Percentiles rank a stretch among this genome's conserved stretches.
Evolutionary conservation across 768 basidiomycete genomes (phyloP).

Genomic region (Suillus bovinus): DNA sequence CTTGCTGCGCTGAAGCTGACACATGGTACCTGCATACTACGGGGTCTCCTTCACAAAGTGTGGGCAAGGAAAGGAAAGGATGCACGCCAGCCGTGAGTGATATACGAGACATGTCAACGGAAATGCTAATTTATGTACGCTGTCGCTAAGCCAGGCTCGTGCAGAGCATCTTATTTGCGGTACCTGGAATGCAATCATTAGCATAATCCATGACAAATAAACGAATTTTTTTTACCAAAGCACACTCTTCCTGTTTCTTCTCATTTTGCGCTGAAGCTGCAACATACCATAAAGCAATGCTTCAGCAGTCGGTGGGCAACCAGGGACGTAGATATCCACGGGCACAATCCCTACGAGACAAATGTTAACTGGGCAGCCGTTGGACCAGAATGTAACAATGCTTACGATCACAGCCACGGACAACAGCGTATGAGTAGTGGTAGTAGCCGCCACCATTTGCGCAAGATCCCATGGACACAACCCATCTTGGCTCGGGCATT

Average conservation of each 20-base stretch:
- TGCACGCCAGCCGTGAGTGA: background rate
- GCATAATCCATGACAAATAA: background rate
- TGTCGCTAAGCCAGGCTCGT: constrained; percentile 20
- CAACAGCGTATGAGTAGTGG: constrained; percentile 98
- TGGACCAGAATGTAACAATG: constrained; percentile 17
- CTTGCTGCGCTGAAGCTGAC: background rate
- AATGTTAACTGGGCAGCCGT: background rate
- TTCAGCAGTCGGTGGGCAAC: constrained; percentile 95
- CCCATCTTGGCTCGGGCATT: constrained; percentile 99
- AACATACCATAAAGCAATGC: constrained; percentile 96
- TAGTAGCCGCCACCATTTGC: constrained; percentile 98
- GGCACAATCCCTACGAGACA: constrained; percentile 82
- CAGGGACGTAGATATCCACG: constrained; percentile 97
- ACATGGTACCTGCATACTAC: background rate
- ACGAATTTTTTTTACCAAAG: constrained; percentile 74
- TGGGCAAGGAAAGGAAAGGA: background rate
- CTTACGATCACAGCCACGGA: constrained; percentile 95
- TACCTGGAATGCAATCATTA: constrained; percentile 39
- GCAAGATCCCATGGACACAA: constrained; percentile 99
- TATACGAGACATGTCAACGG: background rate
- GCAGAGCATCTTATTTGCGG: constrained; percentile 45
- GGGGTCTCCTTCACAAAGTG: background rate
- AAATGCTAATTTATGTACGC: constrained; percentile 22
- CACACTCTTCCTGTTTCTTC: constrained; percentile 81
- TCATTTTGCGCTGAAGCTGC: constrained; percentile 95